A percentile compares a stretch with the other conserved stretches of the same genome.
These are phyloP conservation scores for Canavalia ensiformis DNA, from an alignment of 306 rosid species.

Conservation along the genomic window DNA sequence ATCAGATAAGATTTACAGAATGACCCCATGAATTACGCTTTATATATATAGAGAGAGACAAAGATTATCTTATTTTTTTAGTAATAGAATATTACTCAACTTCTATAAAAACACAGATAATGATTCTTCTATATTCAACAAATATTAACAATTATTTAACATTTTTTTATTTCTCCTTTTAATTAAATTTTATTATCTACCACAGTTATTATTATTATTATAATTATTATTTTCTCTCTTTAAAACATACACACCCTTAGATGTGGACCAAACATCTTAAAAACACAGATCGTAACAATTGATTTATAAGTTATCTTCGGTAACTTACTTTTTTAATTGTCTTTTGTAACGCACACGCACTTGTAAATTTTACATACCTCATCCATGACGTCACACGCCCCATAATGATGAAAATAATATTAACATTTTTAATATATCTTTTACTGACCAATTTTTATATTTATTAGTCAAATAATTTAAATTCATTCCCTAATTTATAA, in stretches of 20 bases:
- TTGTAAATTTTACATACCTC: background rate
- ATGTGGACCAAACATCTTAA: no score
- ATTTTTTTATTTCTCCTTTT: no score
- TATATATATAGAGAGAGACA: background rate
- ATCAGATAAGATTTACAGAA: constrained; percentile 20
- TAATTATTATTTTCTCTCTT: no score
- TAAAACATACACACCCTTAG: no score
- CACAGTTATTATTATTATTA: no score
- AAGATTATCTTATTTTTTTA: no score
- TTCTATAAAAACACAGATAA: background rate
- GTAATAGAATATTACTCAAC: background rate
- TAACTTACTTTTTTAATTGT: background rate
- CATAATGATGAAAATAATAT: background rate
- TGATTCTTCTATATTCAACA: no score
- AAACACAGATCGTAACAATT: background rate
- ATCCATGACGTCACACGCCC: constrained; percentile 4
- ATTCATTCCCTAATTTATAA: no score
- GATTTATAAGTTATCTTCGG: background rate
- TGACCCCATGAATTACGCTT: background rate
- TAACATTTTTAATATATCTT: background rate
- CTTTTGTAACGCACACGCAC: background rate
- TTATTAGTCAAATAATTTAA: no score
- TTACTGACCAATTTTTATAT: background rate
- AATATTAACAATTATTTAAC: no score
- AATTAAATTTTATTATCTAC: no score